Evolutionary conservation across 805 yeast genomes (phyloP).

Genomic region (Maudiozyma pseudohumilis): DNA sequence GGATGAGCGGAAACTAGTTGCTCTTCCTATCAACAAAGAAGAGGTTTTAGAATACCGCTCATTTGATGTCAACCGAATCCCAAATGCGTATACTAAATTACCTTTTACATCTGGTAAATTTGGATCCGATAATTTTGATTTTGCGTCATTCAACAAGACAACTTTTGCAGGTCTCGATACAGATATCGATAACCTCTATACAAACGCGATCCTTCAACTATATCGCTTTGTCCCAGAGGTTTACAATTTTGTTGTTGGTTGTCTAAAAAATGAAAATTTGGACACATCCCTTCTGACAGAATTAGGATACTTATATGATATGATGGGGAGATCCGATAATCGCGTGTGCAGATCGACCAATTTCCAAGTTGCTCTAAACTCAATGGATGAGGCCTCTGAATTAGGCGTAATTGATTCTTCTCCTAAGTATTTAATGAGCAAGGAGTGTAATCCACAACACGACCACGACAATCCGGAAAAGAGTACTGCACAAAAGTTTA

Average conservation of each 20-base stretch:
- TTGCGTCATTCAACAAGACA: slow-evolving; percentile 71
- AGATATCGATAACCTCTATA: slow-evolving; percentile 66
- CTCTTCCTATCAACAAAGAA: slow-evolving; percentile 9
- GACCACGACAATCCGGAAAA: slow-evolving; percentile 9
- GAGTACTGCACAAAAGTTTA: slow-evolving; percentile 20
- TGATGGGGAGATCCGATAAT: slow-evolving; percentile 76
- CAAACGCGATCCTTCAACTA: slow-evolving; percentile 71
- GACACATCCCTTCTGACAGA: slow-evolving; percentile 56
- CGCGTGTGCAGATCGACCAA: slow-evolving; percentile 74
- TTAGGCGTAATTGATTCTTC: slow-evolving; percentile 46
- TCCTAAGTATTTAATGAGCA: slow-evolving; percentile 4
- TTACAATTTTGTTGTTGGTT: slow-evolving; percentile 51
- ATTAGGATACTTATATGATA: slow-evolving; percentile 81
- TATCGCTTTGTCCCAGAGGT: slow-evolving; percentile 69
- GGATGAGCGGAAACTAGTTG: slow-evolving; percentile 19
- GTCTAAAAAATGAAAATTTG: slow-evolving; percentile 45
- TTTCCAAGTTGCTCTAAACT: slow-evolving; percentile 47
- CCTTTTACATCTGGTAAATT: slow-evolving; percentile 77
- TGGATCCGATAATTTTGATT: slow-evolving; percentile 92
- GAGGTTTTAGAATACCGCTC: slow-evolving; percentile 17
- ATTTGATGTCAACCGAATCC: slow-evolving; percentile 36
- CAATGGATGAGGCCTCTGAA: slow-evolving; percentile 38
- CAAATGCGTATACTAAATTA: slow-evolving; percentile 65
- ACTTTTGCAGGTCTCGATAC: slow-evolving; percentile 78
- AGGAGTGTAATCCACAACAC: slow-evolving; percentile 13